Conservation (phyloP, 495 filamentous ascomycete species). For the Xylaria palmicola region DNA sequence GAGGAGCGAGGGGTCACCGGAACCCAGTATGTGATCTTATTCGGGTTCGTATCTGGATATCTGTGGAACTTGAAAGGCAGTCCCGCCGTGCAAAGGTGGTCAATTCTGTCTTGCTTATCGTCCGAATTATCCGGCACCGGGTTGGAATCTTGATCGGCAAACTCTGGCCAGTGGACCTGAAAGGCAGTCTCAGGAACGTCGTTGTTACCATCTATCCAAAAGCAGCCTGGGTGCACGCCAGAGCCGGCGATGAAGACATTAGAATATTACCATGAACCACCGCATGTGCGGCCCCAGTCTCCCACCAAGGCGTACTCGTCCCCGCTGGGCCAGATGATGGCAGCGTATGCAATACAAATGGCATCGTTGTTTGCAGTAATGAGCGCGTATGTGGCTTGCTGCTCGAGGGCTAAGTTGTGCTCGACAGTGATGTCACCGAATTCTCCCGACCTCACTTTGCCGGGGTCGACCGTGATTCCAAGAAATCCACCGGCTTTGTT, state of each 20-base stretch:
- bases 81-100: no score
- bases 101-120: no score
- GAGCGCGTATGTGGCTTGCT: conserved; percentile 30
- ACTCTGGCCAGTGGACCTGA: conserved; percentile 33
- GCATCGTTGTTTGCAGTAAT: conserved; percentile 33
- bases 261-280: conserved; percentile 34
- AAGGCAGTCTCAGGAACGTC: conserved; percentile 31
- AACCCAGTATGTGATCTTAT: no score
- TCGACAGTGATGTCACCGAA: conserved; percentile 24
- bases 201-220: conserved; percentile 35
- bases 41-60: no score
- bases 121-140: no score
- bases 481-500: conserved; percentile 31
- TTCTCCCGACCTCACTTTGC: conserved; percentile 21
- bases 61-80: no score
- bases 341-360: conserved; percentile 28
- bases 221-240: conserved; percentile 35
- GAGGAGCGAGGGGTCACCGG: no score
- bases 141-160: no score
- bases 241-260: conserved; percentile 50
- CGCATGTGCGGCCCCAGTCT: conserved; percentile 31
- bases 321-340: conserved; percentile 27
- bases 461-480: conserved; percentile 24
- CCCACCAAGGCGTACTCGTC: conserved; percentile 30
- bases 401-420: conserved; percentile 10